phyloP scores from a whole-genome alignment of 2,329 filamentous ascomycete species.

The Aaosphaeria arxii region DNA sequence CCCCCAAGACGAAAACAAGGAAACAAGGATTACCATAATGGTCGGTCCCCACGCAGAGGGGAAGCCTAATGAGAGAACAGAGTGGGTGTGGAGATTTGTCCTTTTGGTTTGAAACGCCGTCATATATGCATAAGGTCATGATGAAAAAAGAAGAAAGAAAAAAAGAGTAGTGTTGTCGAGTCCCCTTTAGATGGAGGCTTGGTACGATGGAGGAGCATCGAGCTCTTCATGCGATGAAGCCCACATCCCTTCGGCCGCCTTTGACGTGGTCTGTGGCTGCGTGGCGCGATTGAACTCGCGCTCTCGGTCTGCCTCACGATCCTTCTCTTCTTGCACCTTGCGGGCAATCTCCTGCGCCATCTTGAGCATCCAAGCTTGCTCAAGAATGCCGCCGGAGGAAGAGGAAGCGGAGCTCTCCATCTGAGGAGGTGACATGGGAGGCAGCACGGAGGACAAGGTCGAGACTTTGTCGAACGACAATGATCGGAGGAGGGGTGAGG shows the following conservation, averaged over 20 bases:
- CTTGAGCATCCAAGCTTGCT: conserved; percentile 86
- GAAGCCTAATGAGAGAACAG: no score
- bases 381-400: conserved; percentile 56
- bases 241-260: not conserved
- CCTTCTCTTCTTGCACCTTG: conserved; percentile 84
- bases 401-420: conserved; percentile 15
- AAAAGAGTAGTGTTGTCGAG: no score
- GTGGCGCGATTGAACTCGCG: not conserved
- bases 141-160: no score
- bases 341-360: conserved; percentile 90
- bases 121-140: no score
- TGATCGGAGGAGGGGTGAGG: conserved; percentile 35
- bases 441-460: conserved; percentile 15
- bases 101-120: no score
- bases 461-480: conserved; percentile 31
- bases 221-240: not conserved
- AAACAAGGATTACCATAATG: no score
- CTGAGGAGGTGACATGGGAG: conserved; percentile 17
- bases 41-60: no score
- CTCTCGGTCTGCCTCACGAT: conserved; percentile 9
- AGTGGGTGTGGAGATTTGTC: no score
- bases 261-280: not conserved
- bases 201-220: conserved; percentile 5
- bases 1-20: no score
- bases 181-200: not conserved